These are phyloP conservation scores for Eutrema yunnanense DNA, from an alignment of 345 rosid genomes.

Conservation along the genomic window DNA sequence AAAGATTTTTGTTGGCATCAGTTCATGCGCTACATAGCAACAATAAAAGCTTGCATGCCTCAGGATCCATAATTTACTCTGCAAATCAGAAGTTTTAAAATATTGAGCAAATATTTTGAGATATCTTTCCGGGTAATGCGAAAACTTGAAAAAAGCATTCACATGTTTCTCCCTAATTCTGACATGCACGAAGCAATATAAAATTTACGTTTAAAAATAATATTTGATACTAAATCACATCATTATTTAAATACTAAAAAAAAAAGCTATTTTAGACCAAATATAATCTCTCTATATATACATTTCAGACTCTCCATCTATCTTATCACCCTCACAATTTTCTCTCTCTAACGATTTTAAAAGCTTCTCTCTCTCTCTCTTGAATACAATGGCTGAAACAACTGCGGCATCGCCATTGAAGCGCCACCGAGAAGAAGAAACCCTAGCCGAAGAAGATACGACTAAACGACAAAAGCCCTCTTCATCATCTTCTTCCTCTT, in stretches of 20 bases:
- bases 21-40: neutral
- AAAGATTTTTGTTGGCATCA: neutral
- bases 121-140: conserved; percentile 4
- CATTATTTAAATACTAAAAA: neutral
- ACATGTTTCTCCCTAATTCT: conserved; percentile 21
- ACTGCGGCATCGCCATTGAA: conserved; percentile 25
- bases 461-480: conserved; percentile 42
- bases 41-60: conserved; percentile 6
- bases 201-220: neutral
- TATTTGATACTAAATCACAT: neutral
- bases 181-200: conserved; percentile 24
- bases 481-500: conserved; percentile 1
- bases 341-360: conserved; percentile 8
- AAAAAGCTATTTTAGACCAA: conserved; percentile 36
- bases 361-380: neutral
- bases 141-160: conserved; percentile 8
- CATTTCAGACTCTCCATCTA: conserved; percentile 33
- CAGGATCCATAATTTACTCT: conserved; percentile 5
- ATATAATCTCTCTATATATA: conserved; percentile 47
- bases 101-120: neutral
- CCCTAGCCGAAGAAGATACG: conserved; percentile 27
- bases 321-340: conserved; percentile 27
- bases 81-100: neutral
- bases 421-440: conserved; percentile 51
- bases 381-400: conserved; percentile 42